Conservation (phyloP, 2,329 filamentous ascomycete species). For the Didymella lethalis region DNA sequence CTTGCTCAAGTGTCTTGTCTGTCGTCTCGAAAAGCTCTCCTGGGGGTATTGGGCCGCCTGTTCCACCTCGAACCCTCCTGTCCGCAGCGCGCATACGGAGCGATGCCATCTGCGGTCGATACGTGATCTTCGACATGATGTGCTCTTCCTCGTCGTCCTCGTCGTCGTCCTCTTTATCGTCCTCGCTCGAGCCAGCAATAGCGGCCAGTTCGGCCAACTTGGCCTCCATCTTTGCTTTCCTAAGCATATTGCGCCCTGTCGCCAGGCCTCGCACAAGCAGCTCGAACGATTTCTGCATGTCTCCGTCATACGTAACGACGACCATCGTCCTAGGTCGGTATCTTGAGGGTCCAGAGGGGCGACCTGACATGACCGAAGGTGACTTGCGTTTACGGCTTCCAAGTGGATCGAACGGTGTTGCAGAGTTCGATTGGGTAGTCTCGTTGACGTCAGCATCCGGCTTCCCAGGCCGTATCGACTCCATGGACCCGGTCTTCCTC, state of each 20-base stretch:
- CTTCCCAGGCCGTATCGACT: constrained; percentile 45
- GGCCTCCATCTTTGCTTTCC: constrained; percentile 86
- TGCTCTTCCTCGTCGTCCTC: constrained; percentile 38
- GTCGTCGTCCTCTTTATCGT: constrained; percentile 34
- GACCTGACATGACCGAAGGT: constrained; percentile 51
- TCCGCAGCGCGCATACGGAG: constrained; percentile 39
- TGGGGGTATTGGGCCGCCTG: constrained; percentile 26
- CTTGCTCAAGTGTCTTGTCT: constrained; percentile 80
- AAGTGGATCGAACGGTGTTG: constrained; percentile 27
- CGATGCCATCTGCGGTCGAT: constrained; percentile 46
- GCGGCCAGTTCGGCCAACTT: constrained; percentile 65
- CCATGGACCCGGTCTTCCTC: constrained; percentile 46
- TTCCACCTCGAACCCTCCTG: constrained; percentile 21
- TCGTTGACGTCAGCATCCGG: constrained; percentile 37
- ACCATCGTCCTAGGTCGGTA: constrained; percentile 78
- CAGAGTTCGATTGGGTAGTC: constrained; percentile 21
- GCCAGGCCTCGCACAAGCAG: constrained; percentile 83
- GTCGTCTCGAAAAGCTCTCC: constrained; percentile 65
- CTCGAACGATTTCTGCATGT: constrained; percentile 84
- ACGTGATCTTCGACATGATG: constrained; percentile 46
- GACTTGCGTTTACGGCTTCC: constrained; percentile 54
- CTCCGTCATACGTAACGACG: constrained; percentile 91
- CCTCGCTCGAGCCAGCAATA: constrained; percentile 41
- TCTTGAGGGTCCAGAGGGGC: constrained; percentile 56
- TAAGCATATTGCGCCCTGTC: constrained; percentile 79